Evolutionary conservation across 106 monocot genomes (phyloP), one percentile per base, ranked within the genome.

Genomic region (Vanilla planifolia): DNA sequence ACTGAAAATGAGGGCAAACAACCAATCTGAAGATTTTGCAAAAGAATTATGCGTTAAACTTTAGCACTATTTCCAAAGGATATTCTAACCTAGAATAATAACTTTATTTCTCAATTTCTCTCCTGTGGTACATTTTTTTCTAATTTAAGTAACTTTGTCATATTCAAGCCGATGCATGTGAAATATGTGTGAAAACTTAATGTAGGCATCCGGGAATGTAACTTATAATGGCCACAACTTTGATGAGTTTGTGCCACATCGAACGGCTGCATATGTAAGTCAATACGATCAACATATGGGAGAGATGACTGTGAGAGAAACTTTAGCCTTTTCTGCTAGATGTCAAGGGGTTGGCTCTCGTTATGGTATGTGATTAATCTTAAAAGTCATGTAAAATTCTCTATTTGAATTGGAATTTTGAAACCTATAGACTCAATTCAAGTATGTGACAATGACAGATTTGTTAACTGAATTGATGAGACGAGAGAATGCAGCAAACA

Each of bases 401-500:
- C n/a, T n/a, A 33, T 11, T 56, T 6, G 23, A 29, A n/a, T 35
- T 32, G 6, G 43, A 5, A 42, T 26, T 41, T 14, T 2, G 40
- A 8, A 43, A 61, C n/a, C n/a, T n/a, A 11, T 29, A 9, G n/a
- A n/a, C n/a, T n/a, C 16, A 20, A n/a, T n/a, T n/a, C n/a, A n/a
- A n/a, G n/a, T n/a, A n/a, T n/a, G n/a, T n/a, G n/a, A n/a, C n/a
- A n/a, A n/a, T n/a, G n/a, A 21, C 64, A 88, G 83, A 88, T 1
- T 76, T 88, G 79, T 59, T 87, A 40, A 52, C 70, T 11, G 86
- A 87, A 62, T 28, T 87, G 36, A 26, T 79, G 20, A 68, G 79
- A 69, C 75, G 86, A 53, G 86, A 87, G 60, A 87, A 87, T 43
- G 86, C 44, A 43, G 86, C 82, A 25, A 87, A 82, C 45, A 82